Evolutionary conservation across 805 yeast genomes (phyloP), one percentile per base, ranked within the genome.

Genomic region (Osmozyma mogii): DNA sequence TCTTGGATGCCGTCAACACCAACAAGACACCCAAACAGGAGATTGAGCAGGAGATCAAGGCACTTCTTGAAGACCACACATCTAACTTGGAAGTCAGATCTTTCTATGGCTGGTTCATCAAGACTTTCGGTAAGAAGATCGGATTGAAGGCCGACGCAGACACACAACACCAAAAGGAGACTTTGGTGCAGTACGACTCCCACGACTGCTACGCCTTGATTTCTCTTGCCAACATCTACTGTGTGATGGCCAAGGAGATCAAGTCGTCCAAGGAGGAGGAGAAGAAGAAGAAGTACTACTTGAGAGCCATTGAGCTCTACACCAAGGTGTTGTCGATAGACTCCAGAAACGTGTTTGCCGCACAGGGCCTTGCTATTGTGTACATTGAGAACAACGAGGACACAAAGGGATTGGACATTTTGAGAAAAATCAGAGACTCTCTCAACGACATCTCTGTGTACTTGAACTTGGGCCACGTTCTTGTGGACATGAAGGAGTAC

Each of bases 361-460:
- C 98, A 1, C 98, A 92, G 56, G 99, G 99, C 32, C 68, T 92
- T 38, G 97, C 96, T 1, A 85, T 92, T 32, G 75, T 87, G 4
- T 82, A 85, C 53, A 94, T 94, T 8, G 96, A 89, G 47, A 79
- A 78, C 46, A 78, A 78, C 41, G 78, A 83, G 43, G 59, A 74
- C 19, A 76, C 74, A 15, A 67, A 78, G 37, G 95, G 97, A 0
- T 65, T 88, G 46, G 94, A 84, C 41, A 78, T 88, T 25, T 77
- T 92, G 47, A 72, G 94, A 53, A 85, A 88, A 44, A 76, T 88
- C 31, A 73, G 96, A 49, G 98, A 92, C 46, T 80, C 96, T 4
- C 64, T 88, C 40, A 80, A 82, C 48, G 95, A 84, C 49, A 75
- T 81, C 31, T 76, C 92, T 8, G 78, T 87, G 9, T 84, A 77